Evolutionary conservation across 768 basidiomycete genomes (phyloP).

Genomic region (Trametes cubensis): DNA sequence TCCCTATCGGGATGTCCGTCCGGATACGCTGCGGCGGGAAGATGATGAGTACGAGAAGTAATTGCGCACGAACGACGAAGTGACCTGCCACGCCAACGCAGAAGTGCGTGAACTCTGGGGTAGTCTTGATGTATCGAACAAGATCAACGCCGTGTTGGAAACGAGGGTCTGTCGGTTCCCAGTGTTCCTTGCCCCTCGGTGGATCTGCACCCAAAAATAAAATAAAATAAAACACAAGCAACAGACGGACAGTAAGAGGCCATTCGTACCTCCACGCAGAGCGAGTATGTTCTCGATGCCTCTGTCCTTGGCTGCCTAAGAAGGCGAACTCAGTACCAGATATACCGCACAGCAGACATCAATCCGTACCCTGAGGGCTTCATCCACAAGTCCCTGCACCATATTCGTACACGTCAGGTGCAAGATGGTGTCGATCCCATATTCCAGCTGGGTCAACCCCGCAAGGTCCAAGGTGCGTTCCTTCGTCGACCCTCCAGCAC

Average conservation of each 20-base stretch:
- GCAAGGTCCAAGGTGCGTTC: slow-evolving; percentile 89
- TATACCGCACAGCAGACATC: background rate
- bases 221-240: background rate
- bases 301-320: slow-evolving; percentile 71
- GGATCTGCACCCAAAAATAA: slow-evolving; percentile 65
- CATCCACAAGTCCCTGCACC: slow-evolving; percentile 84
- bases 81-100: slow-evolving; percentile 94
- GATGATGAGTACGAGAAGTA: slow-evolving; percentile 9
- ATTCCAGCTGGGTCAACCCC: slow-evolving; percentile 67
- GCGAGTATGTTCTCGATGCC: slow-evolving; percentile 92
- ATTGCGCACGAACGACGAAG: slow-evolving; percentile 3
- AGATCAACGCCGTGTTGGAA: slow-evolving; percentile 88
- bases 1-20: slow-evolving; percentile 78
- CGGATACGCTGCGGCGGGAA: slow-evolving; percentile 69
- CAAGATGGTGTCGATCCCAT: slow-evolving; percentile 84
- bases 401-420: slow-evolving; percentile 99
- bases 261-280: slow-evolving; percentile 76
- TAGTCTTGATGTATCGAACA: slow-evolving; percentile 84
- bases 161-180: slow-evolving; percentile 81
- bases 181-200: slow-evolving; percentile 90
- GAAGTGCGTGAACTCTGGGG: slow-evolving; percentile 80
- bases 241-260: background rate
- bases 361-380: slow-evolving; percentile 71
- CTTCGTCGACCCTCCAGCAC: slow-evolving; percentile 91
- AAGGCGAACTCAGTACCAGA: background rate